Evolutionary conservation across 139 green algal species (phyloP).

Genomic region (Diplosphaera chodatii): DNA sequence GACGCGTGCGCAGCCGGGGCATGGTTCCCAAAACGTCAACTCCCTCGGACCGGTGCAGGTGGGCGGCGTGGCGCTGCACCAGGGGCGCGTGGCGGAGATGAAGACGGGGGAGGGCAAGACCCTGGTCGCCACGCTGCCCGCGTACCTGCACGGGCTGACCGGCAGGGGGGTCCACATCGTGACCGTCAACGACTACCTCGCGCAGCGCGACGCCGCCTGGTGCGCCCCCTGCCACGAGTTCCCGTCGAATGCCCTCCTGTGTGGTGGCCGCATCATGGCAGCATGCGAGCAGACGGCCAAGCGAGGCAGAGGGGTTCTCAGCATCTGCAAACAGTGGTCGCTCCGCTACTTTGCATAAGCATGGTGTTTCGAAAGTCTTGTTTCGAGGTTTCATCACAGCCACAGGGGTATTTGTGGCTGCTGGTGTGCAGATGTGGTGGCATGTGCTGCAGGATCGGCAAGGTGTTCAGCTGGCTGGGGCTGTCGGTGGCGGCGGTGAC

Average conservation of each 20-base stretch:
- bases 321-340: too few species aligned
- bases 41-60: too few species aligned
- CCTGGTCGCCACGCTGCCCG: conserved; percentile 78
- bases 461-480: conserved; percentile 77
- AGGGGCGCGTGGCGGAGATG: conserved; percentile 90
- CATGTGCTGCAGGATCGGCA: conserved; percentile 73
- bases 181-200: conserved; percentile 94
- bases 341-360: too few species aligned
- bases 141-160: conserved; percentile 53
- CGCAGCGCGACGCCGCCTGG: conserved; percentile 71
- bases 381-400: too few species aligned
- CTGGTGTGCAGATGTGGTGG: too few species aligned
- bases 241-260: too few species aligned
- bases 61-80: conserved; percentile 87
- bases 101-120: conserved; percentile 96
- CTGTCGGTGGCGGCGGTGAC: conserved; percentile 58
- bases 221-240: too few species aligned
- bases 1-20: not conserved
- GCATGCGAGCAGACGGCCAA: too few species aligned
- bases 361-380: too few species aligned
- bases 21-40: not conserved
- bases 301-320: too few species aligned
- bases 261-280: too few species aligned
- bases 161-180: conserved; percentile 79
- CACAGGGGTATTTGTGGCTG: too few species aligned